Evolutionary conservation across 2,329 filamentous ascomycete genomes (phyloP).

Genomic region (Escovopsis weberi): DNA sequence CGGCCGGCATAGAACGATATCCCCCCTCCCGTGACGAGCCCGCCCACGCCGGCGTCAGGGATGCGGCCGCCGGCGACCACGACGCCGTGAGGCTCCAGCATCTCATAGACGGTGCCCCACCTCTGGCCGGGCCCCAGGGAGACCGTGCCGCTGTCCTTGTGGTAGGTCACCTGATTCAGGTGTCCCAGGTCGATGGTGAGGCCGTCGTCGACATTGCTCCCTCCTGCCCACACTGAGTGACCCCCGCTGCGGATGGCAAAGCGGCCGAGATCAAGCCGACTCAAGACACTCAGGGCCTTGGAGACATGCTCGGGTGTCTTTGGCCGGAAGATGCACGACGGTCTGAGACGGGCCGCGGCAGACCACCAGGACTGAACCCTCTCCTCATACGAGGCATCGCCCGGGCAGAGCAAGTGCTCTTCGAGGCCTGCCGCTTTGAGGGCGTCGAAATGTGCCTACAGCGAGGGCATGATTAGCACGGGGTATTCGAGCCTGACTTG

Average conservation of each 20-base stretch:
- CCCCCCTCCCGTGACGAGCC: constrained; percentile 15
- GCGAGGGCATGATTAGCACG: not conserved
- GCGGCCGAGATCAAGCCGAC: not conserved
- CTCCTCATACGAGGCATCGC: not conserved
- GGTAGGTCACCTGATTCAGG: constrained; percentile 8
- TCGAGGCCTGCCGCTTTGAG: not conserved
- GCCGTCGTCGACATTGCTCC: constrained; percentile 8
- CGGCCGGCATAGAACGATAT: constrained; percentile 15
- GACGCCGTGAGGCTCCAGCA: constrained; percentile 17
- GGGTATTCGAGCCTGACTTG: not conserved
- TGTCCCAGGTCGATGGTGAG: constrained; percentile 9
- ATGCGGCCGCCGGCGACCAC: constrained; percentile 29
- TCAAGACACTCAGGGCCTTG: not conserved
- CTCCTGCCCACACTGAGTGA: constrained; percentile 3
- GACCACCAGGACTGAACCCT: constrained; percentile 1
- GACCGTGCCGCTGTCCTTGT: constrained; percentile 18
- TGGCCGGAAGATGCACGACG: not conserved
- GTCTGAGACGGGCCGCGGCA: not conserved
- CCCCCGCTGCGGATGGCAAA: constrained; percentile 9
- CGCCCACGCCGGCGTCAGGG: constrained; percentile 17
- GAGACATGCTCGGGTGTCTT: not conserved
- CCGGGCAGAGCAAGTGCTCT: not conserved
- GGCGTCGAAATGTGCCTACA: constrained; percentile 1
- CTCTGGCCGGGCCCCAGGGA: constrained; percentile 28
- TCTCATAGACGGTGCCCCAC: constrained; percentile 20